Percentiles rank a stretch among this genome's conserved stretches.
phyloP scores from a whole-genome alignment of 2,329 filamentous ascomycete genomes.

The Herpotrichia juniperi region DNA sequence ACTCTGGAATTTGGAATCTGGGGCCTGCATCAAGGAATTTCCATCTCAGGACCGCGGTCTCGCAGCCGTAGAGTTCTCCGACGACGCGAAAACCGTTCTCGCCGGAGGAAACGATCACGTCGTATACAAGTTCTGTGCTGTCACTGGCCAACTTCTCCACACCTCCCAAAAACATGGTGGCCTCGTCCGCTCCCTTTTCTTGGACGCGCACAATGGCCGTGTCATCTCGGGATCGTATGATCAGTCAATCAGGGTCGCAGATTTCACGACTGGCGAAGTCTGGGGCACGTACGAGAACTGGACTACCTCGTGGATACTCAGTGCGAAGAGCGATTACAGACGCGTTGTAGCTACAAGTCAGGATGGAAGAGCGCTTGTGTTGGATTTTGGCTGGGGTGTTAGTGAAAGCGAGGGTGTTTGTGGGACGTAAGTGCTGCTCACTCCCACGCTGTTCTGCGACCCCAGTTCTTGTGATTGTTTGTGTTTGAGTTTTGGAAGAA shows the following conservation, averaged over 20 bases:
- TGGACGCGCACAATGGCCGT: slow-evolving; percentile 84
- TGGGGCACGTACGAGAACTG: slow-evolving; percentile 89
- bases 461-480: too few species aligned
- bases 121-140: slow-evolving; percentile 95
- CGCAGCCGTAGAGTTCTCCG: slow-evolving; percentile 93
- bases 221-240: slow-evolving; percentile 95
- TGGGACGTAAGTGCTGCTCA: too few species aligned
- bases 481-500: too few species aligned
- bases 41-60: slow-evolving; percentile 88
- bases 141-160: slow-evolving; percentile 81
- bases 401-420: too few species aligned
- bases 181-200: slow-evolving; percentile 86
- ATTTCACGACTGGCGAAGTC: slow-evolving; percentile 78
- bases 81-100: slow-evolving; percentile 91
- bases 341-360: slow-evolving; percentile 95
- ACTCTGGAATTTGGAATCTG: slow-evolving; percentile 92
- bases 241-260: slow-evolving; percentile 92
- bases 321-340: slow-evolving; percentile 93
- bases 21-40: slow-evolving; percentile 89
- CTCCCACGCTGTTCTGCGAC: too few species aligned
- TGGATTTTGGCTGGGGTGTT: slow-evolving; percentile 81
- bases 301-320: slow-evolving; percentile 96
- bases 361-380: slow-evolving; percentile 87
- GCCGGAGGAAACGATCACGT: slow-evolving; percentile 94
- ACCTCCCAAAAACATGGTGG: slow-evolving; percentile 83